These are phyloP conservation scores for Venustampulla echinocandica DNA, from an alignment of 495 filamentous ascomycete genomes.

Conservation along the genomic window DNA sequence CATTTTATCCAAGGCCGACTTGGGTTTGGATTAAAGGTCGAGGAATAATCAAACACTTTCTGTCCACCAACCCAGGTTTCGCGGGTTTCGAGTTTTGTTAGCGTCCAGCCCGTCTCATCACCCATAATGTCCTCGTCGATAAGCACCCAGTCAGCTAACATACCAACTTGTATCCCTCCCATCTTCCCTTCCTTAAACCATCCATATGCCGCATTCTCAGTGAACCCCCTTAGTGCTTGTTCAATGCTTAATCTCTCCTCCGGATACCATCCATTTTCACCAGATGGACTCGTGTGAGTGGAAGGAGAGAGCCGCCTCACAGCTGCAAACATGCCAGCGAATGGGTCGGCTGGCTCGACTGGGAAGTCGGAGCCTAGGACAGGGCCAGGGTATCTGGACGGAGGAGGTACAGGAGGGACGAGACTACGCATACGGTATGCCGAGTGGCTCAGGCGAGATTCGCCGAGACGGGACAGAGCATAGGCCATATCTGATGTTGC, in stretches of 20 bases:
- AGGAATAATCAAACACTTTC: too few species aligned
- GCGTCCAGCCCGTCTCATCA: slow-evolving; percentile 30
- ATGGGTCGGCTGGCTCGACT: slow-evolving; percentile 52
- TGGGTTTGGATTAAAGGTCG: too few species aligned
- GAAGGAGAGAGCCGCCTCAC: slow-evolving; percentile 43
- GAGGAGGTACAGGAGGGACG: slow-evolving; percentile 20
- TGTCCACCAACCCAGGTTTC: slow-evolving; percentile 58
- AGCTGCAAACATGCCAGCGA: slow-evolving; percentile 55
- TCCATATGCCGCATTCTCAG: slow-evolving; percentile 38
- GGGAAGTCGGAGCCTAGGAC: slow-evolving; percentile 58
- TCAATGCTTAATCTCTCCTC: slow-evolving; percentile 44
- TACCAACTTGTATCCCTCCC: slow-evolving; percentile 43
- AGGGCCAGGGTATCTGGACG: slow-evolving; percentile 22
- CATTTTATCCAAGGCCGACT: too few species aligned
- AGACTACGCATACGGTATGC: slow-evolving; percentile 53
- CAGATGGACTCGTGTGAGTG: slow-evolving; percentile 37
- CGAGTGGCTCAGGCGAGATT: slow-evolving; percentile 33
- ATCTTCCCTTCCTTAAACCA: slow-evolving; percentile 38
- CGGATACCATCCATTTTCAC: slow-evolving; percentile 41
- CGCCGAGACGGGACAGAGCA: slow-evolving; percentile 45
- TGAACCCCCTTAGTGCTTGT: slow-evolving; percentile 50
- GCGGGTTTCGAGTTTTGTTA: slow-evolving; percentile 40
- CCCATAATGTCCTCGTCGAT: slow-evolving; percentile 38
- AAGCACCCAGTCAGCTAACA: slow-evolving; percentile 56
- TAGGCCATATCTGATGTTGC: slow-evolving; percentile 57